Percentiles rank a stretch among this genome's conserved stretches.
Conservation (phyloP, 1,284 basidiomycete species). For the Tilletia caries region DNA sequence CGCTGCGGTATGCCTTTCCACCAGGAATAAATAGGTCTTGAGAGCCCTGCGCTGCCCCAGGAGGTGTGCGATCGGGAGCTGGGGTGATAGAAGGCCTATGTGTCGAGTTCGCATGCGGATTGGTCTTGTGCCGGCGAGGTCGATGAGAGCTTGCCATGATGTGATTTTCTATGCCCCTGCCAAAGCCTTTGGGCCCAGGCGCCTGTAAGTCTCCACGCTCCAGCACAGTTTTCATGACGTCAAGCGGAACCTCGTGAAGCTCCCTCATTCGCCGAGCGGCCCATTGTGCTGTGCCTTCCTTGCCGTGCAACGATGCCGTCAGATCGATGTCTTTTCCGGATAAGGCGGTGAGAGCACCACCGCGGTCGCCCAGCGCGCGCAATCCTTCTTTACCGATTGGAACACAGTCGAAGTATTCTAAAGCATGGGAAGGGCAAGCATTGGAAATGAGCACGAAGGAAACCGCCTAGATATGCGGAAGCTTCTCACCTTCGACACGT, state of each 20-base stretch:
- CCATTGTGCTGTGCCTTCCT: slow-evolving; percentile 47
- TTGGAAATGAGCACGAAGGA: no score
- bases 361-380: slow-evolving; percentile 41
- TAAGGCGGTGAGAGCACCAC: slow-evolving; percentile 11
- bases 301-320: slow-evolving; percentile 33
- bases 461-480: no score
- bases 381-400: slow-evolving; percentile 45
- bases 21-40: no score
- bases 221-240: slow-evolving; percentile 48
- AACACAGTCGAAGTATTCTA: slow-evolving; percentile 48
- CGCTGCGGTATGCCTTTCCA: no score
- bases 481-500: slow-evolving; percentile 36
- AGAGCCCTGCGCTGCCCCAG: neutral
- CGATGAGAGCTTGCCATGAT: slow-evolving; percentile 49
- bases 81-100: neutral
- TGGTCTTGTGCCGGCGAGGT: slow-evolving; percentile 25
- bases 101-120: neutral
- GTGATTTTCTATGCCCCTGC: slow-evolving; percentile 50
- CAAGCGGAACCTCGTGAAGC: slow-evolving; percentile 51
- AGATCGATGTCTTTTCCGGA: slow-evolving; percentile 26
- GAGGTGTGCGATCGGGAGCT: neutral
- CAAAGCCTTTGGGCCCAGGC: slow-evolving; percentile 43
- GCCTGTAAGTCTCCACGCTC: slow-evolving; percentile 48
- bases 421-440: neutral
- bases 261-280: slow-evolving; percentile 51